phyloP scores from a whole-genome alignment of 1,284 basidiomycete genomes.

The Farysia itapuensis region DNA sequence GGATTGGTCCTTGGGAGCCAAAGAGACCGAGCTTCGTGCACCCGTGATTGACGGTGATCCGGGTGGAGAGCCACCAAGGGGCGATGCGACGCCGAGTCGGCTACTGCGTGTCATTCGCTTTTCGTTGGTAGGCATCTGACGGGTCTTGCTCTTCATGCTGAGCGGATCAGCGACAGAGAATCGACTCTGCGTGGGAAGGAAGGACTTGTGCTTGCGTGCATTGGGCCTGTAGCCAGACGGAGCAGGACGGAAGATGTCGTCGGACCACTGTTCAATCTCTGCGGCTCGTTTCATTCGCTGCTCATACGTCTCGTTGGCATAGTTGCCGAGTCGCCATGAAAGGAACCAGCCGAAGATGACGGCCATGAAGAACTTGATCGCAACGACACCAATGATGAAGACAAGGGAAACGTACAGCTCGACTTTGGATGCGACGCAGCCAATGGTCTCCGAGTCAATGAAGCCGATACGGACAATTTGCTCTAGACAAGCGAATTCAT shows the following conservation, averaged over 20 bases:
- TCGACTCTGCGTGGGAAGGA: conserved; percentile 66
- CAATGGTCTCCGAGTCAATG: conserved; percentile 89
- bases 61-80: conserved; percentile 67
- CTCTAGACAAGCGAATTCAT: conserved; percentile 77
- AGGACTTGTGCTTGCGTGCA: conserved; percentile 70
- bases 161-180: conserved; percentile 62
- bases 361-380: conserved; percentile 94
- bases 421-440: conserved; percentile 90
- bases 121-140: conserved; percentile 27
- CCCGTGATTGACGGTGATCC: conserved; percentile 74
- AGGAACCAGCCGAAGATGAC: conserved; percentile 97
- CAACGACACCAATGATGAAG: conserved; percentile 95
- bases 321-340: conserved; percentile 88
- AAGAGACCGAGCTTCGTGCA: conserved; percentile 80
- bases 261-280: conserved; percentile 94
- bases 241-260: conserved; percentile 92
- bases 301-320: conserved; percentile 88
- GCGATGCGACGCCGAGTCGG: conserved; percentile 41
- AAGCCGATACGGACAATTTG: conserved; percentile 86
- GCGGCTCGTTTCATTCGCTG: conserved; percentile 86
- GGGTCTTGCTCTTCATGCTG: conserved; percentile 35
- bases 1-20: conserved; percentile 60
- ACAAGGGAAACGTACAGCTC: conserved; percentile 93
- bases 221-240: conserved; percentile 89
- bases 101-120: conserved; percentile 35